These are phyloP conservation scores for Penicillium dipodomyicola DNA, from an alignment of 495 filamentous ascomycete genomes.

Conservation along the genomic window DNA sequence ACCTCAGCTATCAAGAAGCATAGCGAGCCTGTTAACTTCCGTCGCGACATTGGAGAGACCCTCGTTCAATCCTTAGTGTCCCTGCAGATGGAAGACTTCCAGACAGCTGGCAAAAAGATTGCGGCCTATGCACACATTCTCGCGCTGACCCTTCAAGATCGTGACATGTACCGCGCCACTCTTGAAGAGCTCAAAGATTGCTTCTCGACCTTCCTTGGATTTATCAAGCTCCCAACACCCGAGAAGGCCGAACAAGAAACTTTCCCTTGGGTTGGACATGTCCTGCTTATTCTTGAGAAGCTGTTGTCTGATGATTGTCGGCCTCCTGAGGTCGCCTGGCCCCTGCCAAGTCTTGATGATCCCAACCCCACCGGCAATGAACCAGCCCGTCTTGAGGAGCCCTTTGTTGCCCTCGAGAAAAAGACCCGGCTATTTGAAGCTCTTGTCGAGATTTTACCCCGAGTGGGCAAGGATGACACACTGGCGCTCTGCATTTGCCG, in stretches of 20 bases:
- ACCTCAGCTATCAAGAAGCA: constrained; percentile 70
- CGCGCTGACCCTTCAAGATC: constrained; percentile 80
- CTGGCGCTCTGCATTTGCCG: constrained; percentile 81
- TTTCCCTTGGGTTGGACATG: constrained; percentile 87
- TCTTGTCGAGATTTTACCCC: constrained; percentile 77
- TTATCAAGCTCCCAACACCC: constrained; percentile 64
- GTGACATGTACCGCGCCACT: constrained; percentile 74
- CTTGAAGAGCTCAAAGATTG: constrained; percentile 75
- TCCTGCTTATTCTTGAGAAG: constrained; percentile 86
- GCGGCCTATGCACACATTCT: constrained; percentile 92
- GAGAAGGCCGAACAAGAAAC: constrained; percentile 67
- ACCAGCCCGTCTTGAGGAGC: constrained; percentile 57
- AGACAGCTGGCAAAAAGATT: constrained; percentile 73
- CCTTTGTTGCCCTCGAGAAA: constrained; percentile 63
- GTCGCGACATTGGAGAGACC: constrained; percentile 75
- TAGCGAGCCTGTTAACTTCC: constrained; percentile 57
- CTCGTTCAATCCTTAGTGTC: constrained; percentile 87
- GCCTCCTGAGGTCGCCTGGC: constrained; percentile 73
- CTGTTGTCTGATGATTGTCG: constrained; percentile 83
- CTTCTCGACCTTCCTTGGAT: constrained; percentile 69
- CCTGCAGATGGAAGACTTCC: constrained; percentile 67
- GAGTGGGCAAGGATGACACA: constrained; percentile 80
- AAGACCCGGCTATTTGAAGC: constrained; percentile 68
- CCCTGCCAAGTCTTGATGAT: constrained; percentile 58
- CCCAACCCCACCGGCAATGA: constrained; percentile 41